Evolutionary conservation across 108 stramenopile species (phyloP), one percentile per base, ranked within the genome.

Genomic region (Discostella stelligeroides): DNA sequence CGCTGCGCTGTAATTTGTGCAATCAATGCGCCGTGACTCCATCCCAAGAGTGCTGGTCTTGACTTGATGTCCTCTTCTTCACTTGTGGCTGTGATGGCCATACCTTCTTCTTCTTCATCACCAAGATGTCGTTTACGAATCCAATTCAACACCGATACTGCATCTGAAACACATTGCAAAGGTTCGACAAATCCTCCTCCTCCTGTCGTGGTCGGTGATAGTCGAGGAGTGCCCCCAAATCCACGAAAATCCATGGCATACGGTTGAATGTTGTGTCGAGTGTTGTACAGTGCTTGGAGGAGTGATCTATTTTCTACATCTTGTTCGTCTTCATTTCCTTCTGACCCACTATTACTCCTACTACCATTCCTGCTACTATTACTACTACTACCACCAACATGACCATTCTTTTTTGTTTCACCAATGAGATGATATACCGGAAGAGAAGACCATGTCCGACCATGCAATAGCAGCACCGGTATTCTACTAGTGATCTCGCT

Each of bases 201-300:
- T n/a, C n/a, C n/a, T n/a, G n/a, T n/a, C n/a, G n/a, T 5, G 28
- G 0, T 82, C 75, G 10, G 82, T 77, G 1, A 29, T 70, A 75
- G 92, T 15, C 63, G 40, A 20, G 90, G 91, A 0, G 94, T 95
- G 11, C 88, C 89, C 51, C 94, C 94, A 79, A 95, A 95, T 25
- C 94, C 94, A 29, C 94, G 81, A 82, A 95, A 95, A 60, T 95
- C 94, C 91, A 95, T 91, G 29, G 84, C 72, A 61, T 95, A 95
- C 2, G 88, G 86, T 66, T 84, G 82, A n/a, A 94, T 67, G n/a
- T n/a, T n/a, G 10, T 53, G 28, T 4, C 82, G 73, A 41, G 82
- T 70, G 18, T 75, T 75, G 48, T 69, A 67, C 8, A 94, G 58
- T 30, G 86, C 81, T 67, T 90, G 88, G 82, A 92, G 83, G 51